Base-by-base conservation (phyloP, 2,329 filamentous ascomycete species). In the Cladosporium oxysporum region DNA sequence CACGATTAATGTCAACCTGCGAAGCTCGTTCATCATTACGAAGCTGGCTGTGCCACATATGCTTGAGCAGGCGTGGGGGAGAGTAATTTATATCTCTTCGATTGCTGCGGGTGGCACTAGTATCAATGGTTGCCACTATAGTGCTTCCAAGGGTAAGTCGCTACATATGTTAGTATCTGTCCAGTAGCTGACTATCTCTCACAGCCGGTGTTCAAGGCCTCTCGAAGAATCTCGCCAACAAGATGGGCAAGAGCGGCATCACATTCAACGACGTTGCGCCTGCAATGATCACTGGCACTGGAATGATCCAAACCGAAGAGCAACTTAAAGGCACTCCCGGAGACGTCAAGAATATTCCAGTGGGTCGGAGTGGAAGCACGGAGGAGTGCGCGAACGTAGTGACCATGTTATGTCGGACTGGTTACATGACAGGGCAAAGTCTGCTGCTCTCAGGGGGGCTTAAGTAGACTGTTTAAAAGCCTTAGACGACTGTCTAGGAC, bases 251-350 rank as follows among this genome's bases (percentile, higher is more conserved):
- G 68, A 81, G 82, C 69, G 87, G 87, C 16, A 88, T 90, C 70
- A 89, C 87, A 8, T 87, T 89, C 66, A 90, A 90, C 68, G 87
- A 90, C 71, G 86, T 90, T n/a, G 86, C 87, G 14, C 88, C 88
- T 0, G 88, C 87, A 2, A 89, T 90, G 87, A 89, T 90, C 69
- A 87, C 86, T 2, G 74, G 75, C 1, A 80, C 79, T 10, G 79
- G 79, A 1, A 86, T 89, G 86, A 86, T 89, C 50, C 85, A 85
- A 1, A 81, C 85, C 67, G 83, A 83, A 49, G 82, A 85, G 68
- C 61, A 72, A 26, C 66, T 76, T 52, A 76, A 76, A 59, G 75
- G 74, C 5, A 75, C 75, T 35, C 82, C 86, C 0, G 87, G 87
- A 0, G 84, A 88, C 69, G 84, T 86, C 28, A 83, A 80, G 69